These are phyloP conservation scores for Melastoma malabathricum DNA, from an alignment of 345 rosid species.

Conservation along the genomic window DNA sequence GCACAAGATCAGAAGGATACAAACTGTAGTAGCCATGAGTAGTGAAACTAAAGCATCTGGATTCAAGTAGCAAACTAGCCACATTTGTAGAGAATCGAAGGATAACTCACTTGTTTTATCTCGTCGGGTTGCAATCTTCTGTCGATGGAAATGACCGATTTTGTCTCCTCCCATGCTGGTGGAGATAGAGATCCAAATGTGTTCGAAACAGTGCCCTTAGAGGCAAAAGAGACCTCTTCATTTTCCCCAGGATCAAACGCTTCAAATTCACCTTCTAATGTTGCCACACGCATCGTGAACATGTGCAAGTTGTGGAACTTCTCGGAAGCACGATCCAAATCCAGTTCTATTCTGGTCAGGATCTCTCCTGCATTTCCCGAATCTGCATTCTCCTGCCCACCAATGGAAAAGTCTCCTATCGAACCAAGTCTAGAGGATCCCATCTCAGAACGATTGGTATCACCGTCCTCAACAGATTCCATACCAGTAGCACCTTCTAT, in stretches of 20 bases:
- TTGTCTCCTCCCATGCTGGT: conserved; percentile 25
- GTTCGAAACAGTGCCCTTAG: conserved; percentile 10
- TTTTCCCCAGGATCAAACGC: conserved; percentile 24
- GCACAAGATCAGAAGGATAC: neutral
- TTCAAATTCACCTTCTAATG: conserved; percentile 67
- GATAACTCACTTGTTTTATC: conserved; percentile 17
- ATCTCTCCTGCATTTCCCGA: conserved; percentile 28
- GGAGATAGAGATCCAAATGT: conserved; percentile 3
- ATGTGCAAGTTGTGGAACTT: conserved; percentile 56
- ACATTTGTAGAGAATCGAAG: neutral
- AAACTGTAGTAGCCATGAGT: neutral
- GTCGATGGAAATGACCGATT: conserved; percentile 34
- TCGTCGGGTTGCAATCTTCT: conserved; percentile 22
- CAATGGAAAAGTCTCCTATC: conserved; percentile 16
- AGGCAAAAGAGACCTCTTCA: conserved; percentile 15
- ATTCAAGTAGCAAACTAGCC: neutral
- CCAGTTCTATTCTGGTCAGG: conserved; percentile 51
- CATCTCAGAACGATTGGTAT: conserved; percentile 29
- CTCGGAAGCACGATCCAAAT: conserved; percentile 63
- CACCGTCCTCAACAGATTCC: conserved; percentile 42
- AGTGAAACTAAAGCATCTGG: neutral
- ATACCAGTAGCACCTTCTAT: conserved; percentile 33
- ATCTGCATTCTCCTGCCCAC: conserved; percentile 32
- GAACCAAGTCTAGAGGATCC: conserved; percentile 39
- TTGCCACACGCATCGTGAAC: conserved; percentile 63